phyloP scores from a whole-genome alignment of 768 basidiomycete genomes.

The Amanita inopinata region DNA sequence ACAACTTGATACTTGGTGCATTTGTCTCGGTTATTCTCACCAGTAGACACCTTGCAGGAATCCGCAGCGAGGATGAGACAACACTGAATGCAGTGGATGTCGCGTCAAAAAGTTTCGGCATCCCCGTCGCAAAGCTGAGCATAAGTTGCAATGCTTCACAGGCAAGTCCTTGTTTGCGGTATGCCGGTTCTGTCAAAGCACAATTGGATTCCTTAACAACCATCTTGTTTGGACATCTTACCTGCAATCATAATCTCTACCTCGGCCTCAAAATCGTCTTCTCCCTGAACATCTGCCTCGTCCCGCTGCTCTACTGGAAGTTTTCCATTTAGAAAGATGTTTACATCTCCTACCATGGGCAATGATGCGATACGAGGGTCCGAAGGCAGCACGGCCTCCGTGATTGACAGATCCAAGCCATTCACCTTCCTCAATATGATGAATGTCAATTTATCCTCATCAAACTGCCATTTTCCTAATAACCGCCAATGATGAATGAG shows the following conservation, averaged over 20 bases:
- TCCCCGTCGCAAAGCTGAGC: slow-evolving; percentile 56
- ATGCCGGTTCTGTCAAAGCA: slow-evolving; percentile 40
- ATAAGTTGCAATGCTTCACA: slow-evolving; percentile 53
- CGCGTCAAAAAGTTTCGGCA: slow-evolving; percentile 17
- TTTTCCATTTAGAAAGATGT: slow-evolving; percentile 69
- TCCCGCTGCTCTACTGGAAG: slow-evolving; percentile 13
- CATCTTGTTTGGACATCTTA: slow-evolving; percentile 17
- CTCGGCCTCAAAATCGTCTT: slow-evolving; percentile 59
- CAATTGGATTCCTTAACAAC: neutral
- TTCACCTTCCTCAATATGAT: slow-evolving; percentile 55
- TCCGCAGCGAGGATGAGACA: slow-evolving; percentile 29
- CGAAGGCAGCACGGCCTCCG: slow-evolving; percentile 16
- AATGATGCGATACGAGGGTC: slow-evolving; percentile 25
- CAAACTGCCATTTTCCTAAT: slow-evolving; percentile 75
- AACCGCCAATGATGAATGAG: neutral
- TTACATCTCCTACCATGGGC: slow-evolving; percentile 88
- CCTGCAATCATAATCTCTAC: slow-evolving; percentile 92
- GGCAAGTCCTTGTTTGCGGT: slow-evolving; percentile 62
- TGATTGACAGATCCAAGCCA: neutral
- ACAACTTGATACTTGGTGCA: slow-evolving; percentile 57
- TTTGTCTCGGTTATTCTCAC: slow-evolving; percentile 68
- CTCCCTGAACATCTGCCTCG: slow-evolving; percentile 21
- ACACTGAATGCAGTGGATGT: slow-evolving; percentile 13
- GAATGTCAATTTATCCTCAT: slow-evolving; percentile 88
- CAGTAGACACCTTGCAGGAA: slow-evolving; percentile 41